Evolutionary conservation across 192 early-diverging fungal species (phyloP).

Genomic region (Backusella circina): DNA sequence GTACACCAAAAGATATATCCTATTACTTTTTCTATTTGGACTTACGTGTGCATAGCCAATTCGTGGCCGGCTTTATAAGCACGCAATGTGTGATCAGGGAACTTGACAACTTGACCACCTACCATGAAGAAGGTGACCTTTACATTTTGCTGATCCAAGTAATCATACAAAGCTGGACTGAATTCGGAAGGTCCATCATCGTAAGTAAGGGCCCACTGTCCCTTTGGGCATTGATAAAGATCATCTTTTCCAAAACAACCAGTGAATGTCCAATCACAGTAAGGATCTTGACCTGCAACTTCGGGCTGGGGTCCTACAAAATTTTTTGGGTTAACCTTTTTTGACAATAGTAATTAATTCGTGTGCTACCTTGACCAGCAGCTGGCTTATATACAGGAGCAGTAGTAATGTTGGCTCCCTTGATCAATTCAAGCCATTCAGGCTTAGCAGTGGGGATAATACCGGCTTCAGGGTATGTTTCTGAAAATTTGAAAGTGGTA

Average conservation of each 20-base stretch:
- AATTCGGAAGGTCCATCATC: slow-evolving; percentile 48
- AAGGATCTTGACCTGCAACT: slow-evolving; percentile 25
- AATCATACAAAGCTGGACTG: slow-evolving; percentile 39
- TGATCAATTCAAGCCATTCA: slow-evolving; percentile 34
- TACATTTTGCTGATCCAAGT: slow-evolving; percentile 30
- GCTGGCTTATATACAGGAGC: slow-evolving; percentile 26
- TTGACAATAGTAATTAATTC: neutral
- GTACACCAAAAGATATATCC: too few species aligned
- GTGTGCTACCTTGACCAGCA: slow-evolving; percentile 1
- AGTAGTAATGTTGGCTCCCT: slow-evolving; percentile 17
- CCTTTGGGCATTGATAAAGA: slow-evolving; percentile 45
- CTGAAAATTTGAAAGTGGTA: slow-evolving; percentile 17
- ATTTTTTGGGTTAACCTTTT: neutral
- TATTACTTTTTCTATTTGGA: too few species aligned
- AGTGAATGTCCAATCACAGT: slow-evolving; percentile 49
- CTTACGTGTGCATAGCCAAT: slow-evolving; percentile 49
- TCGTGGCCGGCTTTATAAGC: slow-evolving; percentile 39
- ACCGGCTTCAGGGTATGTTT: slow-evolving; percentile 25
- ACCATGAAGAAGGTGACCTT: slow-evolving; percentile 50
- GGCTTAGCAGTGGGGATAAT: slow-evolving; percentile 26
- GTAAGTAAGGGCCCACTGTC: slow-evolving; percentile 46
- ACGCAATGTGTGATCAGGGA: slow-evolving; percentile 37
- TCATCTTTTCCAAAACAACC: slow-evolving; percentile 43
- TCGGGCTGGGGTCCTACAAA: slow-evolving; percentile 13
- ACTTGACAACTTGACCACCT: slow-evolving; percentile 44